A percentile compares a stretch with the other conserved stretches of the same genome.
Conservation (phyloP, 805 yeast genomes). For the Candida ipomoeae region DNA sequence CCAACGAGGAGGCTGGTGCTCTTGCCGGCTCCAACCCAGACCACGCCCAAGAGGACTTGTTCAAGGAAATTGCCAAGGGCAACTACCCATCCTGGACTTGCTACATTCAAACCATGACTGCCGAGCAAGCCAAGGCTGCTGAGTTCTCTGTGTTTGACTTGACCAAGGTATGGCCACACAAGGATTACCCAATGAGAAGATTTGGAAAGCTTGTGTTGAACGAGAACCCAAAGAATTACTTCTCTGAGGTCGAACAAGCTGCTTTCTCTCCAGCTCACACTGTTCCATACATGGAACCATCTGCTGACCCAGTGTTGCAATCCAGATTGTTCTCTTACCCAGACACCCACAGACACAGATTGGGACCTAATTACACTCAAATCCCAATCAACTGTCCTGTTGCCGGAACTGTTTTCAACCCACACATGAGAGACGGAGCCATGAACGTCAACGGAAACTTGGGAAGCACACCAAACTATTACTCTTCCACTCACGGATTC, state of each 20-base stretch:
- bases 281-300: conserved; percentile 79
- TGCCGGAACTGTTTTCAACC: conserved; percentile 44
- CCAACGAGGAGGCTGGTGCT: conserved; percentile 63
- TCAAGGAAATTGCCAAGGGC: conserved; percentile 71
- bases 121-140: conserved; percentile 67
- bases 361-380: conserved; percentile 73
- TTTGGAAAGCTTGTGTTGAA: conserved; percentile 77
- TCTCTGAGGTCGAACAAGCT: conserved; percentile 83
- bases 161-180: conserved; percentile 91
- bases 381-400: conserved; percentile 88
- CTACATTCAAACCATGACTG: conserved; percentile 83
- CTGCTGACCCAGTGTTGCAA: conserved; percentile 82
- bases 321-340: conserved; percentile 78
- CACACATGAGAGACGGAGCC: conserved; percentile 80
- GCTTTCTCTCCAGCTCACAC: conserved; percentile 84
- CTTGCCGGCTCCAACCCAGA: conserved; percentile 79
- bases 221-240: conserved; percentile 81
- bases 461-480: conserved; percentile 74
- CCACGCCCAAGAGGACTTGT: conserved; percentile 74
- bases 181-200: conserved; percentile 78
- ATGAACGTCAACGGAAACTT: conserved; percentile 60
- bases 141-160: conserved; percentile 84
- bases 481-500: conserved; percentile 52
- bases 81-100: conserved; percentile 82
- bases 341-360: conserved; percentile 81